A percentile compares a stretch with the other conserved stretches of the same genome.
These are phyloP conservation scores for Persicaria tinctoria DNA, from an alignment of 148 eudicot species.

Conservation along the genomic window DNA sequence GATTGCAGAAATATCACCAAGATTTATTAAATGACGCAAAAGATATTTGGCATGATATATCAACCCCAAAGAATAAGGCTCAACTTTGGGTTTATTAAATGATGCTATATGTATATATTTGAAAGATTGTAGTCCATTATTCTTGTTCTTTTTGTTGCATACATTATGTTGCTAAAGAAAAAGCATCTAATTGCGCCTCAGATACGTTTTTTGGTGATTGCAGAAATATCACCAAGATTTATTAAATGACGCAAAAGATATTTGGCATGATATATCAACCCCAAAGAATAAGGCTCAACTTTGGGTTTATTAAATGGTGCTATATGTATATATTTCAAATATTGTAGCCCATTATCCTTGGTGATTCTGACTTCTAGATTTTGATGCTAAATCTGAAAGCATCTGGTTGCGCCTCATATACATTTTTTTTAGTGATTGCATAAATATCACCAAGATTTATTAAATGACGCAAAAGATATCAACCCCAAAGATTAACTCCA, in stretches of 20 bases:
- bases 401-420: conserved; percentile 15
- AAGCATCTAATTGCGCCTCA: neutral
- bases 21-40: conserved; percentile 34
- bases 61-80: conserved; percentile 41
- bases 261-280: conserved; percentile 55
- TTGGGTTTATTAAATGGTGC: conserved; percentile 13
- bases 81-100: conserved; percentile 16
- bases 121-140: neutral
- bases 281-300: conserved; percentile 31
- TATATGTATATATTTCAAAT: neutral
- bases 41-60: conserved; percentile 48
- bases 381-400: conserved; percentile 13
- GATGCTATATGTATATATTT: neutral
- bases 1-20: conserved; percentile 19
- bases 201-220: conserved; percentile 31
- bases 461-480: conserved; percentile 47
- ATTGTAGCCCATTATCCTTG: neutral
- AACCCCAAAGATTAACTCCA: conserved; percentile 40
- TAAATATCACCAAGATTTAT: neutral
- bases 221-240: conserved; percentile 2
- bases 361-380: neutral
- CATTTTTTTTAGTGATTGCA: conserved; percentile 35
- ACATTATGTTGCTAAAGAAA: neutral
- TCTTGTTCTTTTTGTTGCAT: neutral
- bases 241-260: conserved; percentile 40